phyloP scores from a whole-genome alignment of 1,139 yeast genomes.

The Saccharomyces hybrid region DNA sequence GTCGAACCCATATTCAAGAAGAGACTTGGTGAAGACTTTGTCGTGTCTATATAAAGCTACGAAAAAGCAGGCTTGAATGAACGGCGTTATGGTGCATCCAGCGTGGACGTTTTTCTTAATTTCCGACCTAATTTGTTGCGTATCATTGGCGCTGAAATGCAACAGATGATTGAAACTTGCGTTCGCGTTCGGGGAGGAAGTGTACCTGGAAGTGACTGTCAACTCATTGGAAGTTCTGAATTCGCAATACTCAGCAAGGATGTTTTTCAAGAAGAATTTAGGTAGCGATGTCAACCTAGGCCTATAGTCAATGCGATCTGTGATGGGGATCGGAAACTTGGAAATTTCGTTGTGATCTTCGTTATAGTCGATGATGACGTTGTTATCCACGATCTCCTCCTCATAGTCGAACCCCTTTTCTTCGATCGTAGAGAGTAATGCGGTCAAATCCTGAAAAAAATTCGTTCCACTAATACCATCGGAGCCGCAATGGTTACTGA shows the following conservation, averaged over 20 bases:
- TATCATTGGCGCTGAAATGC: constrained; percentile 10
- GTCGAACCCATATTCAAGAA: constrained; percentile 20
- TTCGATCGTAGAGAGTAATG: constrained; percentile 5
- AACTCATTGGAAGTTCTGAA: constrained; percentile 7
- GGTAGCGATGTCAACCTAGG: constrained; percentile 12
- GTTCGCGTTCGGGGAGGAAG: constrained; percentile 8
- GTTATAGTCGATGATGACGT: constrained; percentile 12
- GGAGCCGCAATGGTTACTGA: constrained; percentile 23
- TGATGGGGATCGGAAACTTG: constrained; percentile 18
- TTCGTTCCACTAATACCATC: constrained; percentile 23
- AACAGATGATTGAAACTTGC: constrained; percentile 5
- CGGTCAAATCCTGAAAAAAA: constrained; percentile 18
- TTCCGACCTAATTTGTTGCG: constrained; percentile 9
- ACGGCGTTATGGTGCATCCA: constrained; percentile 24
- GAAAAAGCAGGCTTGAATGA: constrained; percentile 22
- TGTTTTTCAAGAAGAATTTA: constrained; percentile 9
- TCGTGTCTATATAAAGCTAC: constrained; percentile 17
- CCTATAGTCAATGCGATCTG: constrained; percentile 18
- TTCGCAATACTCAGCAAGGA: constrained; percentile 3
- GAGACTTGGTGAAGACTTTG: constrained; percentile 11
- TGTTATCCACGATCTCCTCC: constrained; percentile 1
- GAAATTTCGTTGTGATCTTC: constrained; percentile 8
- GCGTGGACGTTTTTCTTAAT: constrained; percentile 11
- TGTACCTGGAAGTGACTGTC: constrained; percentile 11
- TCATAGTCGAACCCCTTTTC: background rate